Evolutionary conservation across 2,329 filamentous ascomycete genomes (phyloP), one percentile per base, ranked within the genome.

Genomic region (Nectriaceae sp.): DNA sequence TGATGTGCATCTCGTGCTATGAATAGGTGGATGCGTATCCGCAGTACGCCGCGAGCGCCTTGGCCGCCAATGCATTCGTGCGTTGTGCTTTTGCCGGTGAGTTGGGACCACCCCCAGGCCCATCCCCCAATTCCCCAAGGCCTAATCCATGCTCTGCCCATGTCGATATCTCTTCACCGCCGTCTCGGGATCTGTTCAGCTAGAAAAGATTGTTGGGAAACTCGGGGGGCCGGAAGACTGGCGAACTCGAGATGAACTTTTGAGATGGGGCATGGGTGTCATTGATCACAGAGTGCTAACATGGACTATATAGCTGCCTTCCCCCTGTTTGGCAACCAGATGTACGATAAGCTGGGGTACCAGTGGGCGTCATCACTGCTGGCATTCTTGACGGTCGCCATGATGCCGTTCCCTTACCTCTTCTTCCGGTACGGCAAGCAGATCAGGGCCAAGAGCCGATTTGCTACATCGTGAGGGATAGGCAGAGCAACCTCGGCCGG

Each of bases 1-100:
- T 62, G 52, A 42, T 19, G 38, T 21, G 20, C 18, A 8, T 31
- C 15, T 31, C 26, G 11, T 37, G 40, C 40, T 46, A 43, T 44
- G 38, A 47, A 50, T 42, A 82, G 70, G 87, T 89, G 57, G 88
- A 90, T 66, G 86, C 87, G 19, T 92, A 92, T 68, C 86, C 87
- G 45, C 69, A 83, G 21, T 90, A 89, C 65, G 87, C 88, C 21
- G 88, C 88, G 40, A 85, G 80, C 49, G 90, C 90, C 4, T 77
- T 96, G 67, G 90, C 91, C 11, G 90, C 90, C 38, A 94, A 96
- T 62, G 87, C 86, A 40, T 89, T 94, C 66, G 81, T 88, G 48
- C 80, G 92, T 44, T 90, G 86, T 55, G 76, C 79, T 18, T 94
- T 95, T 73, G 91, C 87, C 50, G 77, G 78, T 80, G 62, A 70